Conservation (phyloP, 2,329 filamentous ascomycete species). For the Apiospora phragmitis region DNA sequence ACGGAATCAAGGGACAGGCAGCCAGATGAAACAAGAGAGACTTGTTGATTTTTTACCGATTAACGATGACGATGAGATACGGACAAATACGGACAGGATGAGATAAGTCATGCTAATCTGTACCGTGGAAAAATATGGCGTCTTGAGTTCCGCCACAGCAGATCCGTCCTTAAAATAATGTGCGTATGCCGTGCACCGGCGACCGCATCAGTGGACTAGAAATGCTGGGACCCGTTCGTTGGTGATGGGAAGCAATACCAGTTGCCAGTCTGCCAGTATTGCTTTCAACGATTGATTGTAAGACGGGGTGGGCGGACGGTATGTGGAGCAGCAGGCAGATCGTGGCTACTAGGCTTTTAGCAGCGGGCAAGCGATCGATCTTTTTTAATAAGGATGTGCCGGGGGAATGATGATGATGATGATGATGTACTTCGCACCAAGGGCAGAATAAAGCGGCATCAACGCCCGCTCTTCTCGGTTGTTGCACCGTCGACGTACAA, state of each 20-base stretch:
- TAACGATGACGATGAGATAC: background rate
- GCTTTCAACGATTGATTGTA: background rate
- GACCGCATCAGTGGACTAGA: background rate
- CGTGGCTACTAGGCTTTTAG: background rate
- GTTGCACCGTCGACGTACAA: background rate
- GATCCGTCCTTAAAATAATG: background rate
- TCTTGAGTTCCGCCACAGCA: background rate
- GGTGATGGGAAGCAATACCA: background rate
- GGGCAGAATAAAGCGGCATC: background rate
- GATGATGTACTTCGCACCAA: background rate
- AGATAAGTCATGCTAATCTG: background rate
- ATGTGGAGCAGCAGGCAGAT: background rate
- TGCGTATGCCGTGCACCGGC: background rate
- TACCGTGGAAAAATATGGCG: background rate
- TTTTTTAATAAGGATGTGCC: background rate
- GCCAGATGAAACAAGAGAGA: background rate
- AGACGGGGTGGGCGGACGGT: background rate
- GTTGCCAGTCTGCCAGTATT: background rate
- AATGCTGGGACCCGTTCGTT: background rate
- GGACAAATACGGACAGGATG: background rate
- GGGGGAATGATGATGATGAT: background rate
- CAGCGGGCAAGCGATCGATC: constrained; percentile 1
- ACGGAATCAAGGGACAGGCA: background rate
- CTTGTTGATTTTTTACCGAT: background rate
- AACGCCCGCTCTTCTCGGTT: background rate